phyloP scores from a whole-genome alignment of 108 stramenopile species.

The Cyclostephanos tholiformis region DNA sequence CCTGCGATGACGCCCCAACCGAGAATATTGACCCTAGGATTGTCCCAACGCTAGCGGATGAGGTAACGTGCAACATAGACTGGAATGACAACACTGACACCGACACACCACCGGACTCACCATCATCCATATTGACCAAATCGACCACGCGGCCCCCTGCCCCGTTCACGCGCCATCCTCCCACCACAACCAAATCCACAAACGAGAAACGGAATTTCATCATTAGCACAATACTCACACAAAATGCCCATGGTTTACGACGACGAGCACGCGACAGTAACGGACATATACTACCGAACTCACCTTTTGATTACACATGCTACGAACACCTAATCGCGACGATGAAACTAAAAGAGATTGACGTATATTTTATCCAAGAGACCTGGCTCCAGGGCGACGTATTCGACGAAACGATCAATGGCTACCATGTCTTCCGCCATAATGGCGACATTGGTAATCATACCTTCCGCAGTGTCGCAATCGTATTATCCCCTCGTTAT shows the following conservation, averaged over 20 bases:
- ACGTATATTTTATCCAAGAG: not conserved
- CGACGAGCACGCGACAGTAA: not conserved
- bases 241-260: not conserved
- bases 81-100: too few relatives aligned
- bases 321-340: not conserved
- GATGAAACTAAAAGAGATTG: not conserved
- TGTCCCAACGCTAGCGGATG: too few relatives aligned
- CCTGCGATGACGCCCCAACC: not conserved
- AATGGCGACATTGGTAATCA: not conserved
- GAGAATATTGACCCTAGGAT: not conserved
- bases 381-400: not conserved
- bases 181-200: not conserved
- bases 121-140: not conserved
- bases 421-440: not conserved
- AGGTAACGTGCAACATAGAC: too few relatives aligned
- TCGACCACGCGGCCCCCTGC: not conserved
- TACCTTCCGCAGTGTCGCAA: conserved; percentile 1
- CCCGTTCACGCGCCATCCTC: not conserved
- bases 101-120: not conserved
- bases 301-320: not conserved
- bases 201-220: not conserved
- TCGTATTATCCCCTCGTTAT: conserved; percentile 1
- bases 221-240: not conserved
- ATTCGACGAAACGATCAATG: not conserved
- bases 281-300: not conserved